phyloP scores from a whole-genome alignment of 345 rosid species.

The Linum lewisii region DNA sequence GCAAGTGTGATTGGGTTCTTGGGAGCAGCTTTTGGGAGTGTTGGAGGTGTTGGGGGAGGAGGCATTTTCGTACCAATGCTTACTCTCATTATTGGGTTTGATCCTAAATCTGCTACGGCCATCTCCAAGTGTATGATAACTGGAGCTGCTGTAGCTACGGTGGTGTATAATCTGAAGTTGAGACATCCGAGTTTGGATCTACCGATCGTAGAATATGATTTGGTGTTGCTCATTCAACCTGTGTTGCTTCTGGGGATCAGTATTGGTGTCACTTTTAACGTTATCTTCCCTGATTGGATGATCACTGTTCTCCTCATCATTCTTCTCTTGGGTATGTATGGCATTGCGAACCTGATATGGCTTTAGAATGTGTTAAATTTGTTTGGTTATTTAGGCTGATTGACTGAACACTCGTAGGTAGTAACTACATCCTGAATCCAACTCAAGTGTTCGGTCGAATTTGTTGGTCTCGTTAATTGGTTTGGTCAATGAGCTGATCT shows the following conservation, averaged over 20 bases:
- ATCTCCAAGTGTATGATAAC: constrained; percentile 22
- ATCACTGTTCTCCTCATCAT: constrained; percentile 8
- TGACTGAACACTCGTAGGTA: too few species aligned
- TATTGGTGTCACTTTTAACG: constrained; percentile 14
- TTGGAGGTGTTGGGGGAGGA: constrained; percentile 30
- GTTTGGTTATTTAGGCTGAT: too few species aligned
- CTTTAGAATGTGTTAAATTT: too few species aligned
- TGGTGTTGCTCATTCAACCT: constrained; percentile 15
- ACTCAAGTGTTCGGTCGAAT: too few species aligned
- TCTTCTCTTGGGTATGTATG: constrained; percentile 9
- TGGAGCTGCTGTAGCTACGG: constrained; percentile 13
- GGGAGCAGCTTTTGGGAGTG: constrained; percentile 29
- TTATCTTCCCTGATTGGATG: constrained; percentile 15
- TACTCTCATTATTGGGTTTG: constrained; percentile 24
- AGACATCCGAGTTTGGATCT: constrained; percentile 16
- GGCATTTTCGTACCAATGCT: constrained; percentile 29
- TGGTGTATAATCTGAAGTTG: constrained; percentile 8
- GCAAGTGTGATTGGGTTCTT: constrained; percentile 21
- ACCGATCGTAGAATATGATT: constrained; percentile 12
- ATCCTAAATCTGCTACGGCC: constrained; percentile 26
- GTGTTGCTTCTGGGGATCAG: constrained; percentile 13
- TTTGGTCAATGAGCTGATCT: too few species aligned
- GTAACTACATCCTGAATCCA: too few species aligned
- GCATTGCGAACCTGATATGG: too few species aligned
- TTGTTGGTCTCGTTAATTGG: too few species aligned